Base-by-base conservation (phyloP, 2,329 filamentous ascomycete genomes). In the Fonsecaea pedrosoi region DNA sequence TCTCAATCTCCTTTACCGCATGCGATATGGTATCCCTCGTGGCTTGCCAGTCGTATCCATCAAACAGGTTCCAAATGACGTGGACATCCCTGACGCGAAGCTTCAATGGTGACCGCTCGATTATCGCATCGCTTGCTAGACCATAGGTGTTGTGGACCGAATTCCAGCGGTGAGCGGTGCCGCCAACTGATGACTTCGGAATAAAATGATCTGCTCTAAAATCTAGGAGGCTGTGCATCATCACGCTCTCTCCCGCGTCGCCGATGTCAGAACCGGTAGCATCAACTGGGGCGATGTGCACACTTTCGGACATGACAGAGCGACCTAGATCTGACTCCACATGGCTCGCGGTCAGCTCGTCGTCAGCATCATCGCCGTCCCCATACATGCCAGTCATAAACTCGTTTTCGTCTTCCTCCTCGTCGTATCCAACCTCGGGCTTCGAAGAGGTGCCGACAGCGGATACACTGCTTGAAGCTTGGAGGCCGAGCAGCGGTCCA, bases 11-110 rank as follows among this genome's bases (percentile, higher is more conserved):
- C 66, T 95, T 88, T 1, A 99, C 93, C 6, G 92, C 93, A 75
- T 94, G 91, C 25, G 89, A 89, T 64, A 99, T 97, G 3, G 90
- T 87, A 69, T 95, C 90, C 53, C 94, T 87, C 0, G 96, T 99
- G 53, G 87, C 86, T 72, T 89, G 87, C 96, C 96, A 99, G 78
- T 99, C 96, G 76, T 97, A 99, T 1, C 95, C 95, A 81, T 99
- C 95, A 77, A 95, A 97, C 0, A 99, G 82, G 75, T 99, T 96
- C 95, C 95, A 99, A 67, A 98, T 97, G 60, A 97, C 82, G 76
- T 98, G 92, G 5, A 97, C 89, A 75, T 97, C 92, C 32, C 92
- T 89, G 15, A 98, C 85, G 4, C 88, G 88, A 2, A 97, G 83
- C 70, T 88, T 89, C 13, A 99, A 80, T 5, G 94, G 92, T 69